Base-by-base conservation (phyloP, 345 rosid species). In the Populus davidiana region DNA sequence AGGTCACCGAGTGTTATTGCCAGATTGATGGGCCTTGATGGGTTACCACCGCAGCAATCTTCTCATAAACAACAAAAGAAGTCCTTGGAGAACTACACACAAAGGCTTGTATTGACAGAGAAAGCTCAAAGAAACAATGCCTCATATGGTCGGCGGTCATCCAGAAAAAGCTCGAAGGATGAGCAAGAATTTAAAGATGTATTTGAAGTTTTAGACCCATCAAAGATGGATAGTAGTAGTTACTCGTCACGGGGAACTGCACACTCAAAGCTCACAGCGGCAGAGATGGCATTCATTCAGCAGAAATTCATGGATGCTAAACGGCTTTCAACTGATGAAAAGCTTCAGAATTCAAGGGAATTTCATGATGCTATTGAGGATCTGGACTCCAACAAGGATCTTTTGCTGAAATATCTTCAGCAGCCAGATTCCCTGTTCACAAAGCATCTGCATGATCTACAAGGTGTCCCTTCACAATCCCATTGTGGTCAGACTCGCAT, bases 181-280 rank as follows among this genome's bases (percentile, higher is more conserved):
- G 94, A 92, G 73, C 89, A 90, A 63, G 98, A 94, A 76, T 96
- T 92, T 77, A 96, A 96, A 83, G 99, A 96, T 87, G 99, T 96
- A 50, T 94, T 84, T 70, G 99, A 96, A 87, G 98, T 96, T 82
- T 80, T 86, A 61, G 99, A 96, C 69, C 77, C 89, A 41, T 76
- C 86, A 23, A 89, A 82, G 85, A 81, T 79, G 79, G 90, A 83
- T 83, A 85, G 77, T 78, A 71, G 67, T 70, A 74, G 82, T 78
- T 79, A 78, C 75, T 83, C 80, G 13, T 77, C 85, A 23, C 85
- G 47, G 39, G 82, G 77, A 65, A 70, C 77, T 73, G 82, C 82
- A 65, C 79, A 59, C 74, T 76, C 85, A 73, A 84, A 84, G 81
- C 83, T 83, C 65, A 80, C 87, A 0, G 89, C 87, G 79, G 90